A percentile compares a stretch with the other conserved stretches of the same genome.
These are phyloP conservation scores for Wickerhamomyces alni DNA, from an alignment of 805 yeast genomes.

Conservation along the genomic window DNA sequence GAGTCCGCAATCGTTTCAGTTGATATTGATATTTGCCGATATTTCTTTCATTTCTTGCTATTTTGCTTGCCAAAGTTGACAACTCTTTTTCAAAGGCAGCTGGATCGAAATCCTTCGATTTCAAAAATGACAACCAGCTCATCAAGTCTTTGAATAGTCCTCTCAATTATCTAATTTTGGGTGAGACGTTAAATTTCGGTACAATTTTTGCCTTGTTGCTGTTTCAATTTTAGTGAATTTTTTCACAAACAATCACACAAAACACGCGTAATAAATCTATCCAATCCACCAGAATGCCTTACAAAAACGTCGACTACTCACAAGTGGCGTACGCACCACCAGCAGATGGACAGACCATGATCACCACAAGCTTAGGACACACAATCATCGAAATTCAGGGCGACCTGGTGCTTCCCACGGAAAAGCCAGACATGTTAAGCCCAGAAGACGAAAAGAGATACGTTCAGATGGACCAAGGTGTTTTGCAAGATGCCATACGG, in stretches of 20 bases:
- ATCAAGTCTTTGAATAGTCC: neutral
- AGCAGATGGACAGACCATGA: slow-evolving; percentile 6
- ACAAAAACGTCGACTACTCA: slow-evolving; percentile 8
- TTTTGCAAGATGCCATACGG: slow-evolving; percentile 36
- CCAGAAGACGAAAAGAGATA: slow-evolving; percentile 31
- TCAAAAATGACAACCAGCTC: slow-evolving; percentile 6
- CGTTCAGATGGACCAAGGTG: slow-evolving; percentile 23
- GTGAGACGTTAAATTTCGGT: too few relatives aligned
- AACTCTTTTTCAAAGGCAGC: slow-evolving; percentile 35
- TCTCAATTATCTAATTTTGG: too few relatives aligned
- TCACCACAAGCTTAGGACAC: slow-evolving; percentile 53
- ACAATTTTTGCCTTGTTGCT: too few relatives aligned
- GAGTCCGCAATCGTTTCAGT: neutral
- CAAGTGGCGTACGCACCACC: neutral
- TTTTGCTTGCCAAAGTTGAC: slow-evolving; percentile 28
- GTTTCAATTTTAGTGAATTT: too few relatives aligned
- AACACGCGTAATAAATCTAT: too few relatives aligned
- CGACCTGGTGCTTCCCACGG: slow-evolving; percentile 47
- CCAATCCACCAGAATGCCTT: slow-evolving; percentile 11
- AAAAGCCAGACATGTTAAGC: slow-evolving; percentile 26
- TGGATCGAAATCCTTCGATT: slow-evolving; percentile 29
- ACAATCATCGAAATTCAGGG: slow-evolving; percentile 70
- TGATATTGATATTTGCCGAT: slow-evolving; percentile 8
- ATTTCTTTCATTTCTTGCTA: slow-evolving; percentile 21
- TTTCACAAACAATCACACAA: neutral